These are phyloP conservation scores for Ochetophila trinervis DNA, from an alignment of 306 rosid genomes.

Conservation along the genomic window DNA sequence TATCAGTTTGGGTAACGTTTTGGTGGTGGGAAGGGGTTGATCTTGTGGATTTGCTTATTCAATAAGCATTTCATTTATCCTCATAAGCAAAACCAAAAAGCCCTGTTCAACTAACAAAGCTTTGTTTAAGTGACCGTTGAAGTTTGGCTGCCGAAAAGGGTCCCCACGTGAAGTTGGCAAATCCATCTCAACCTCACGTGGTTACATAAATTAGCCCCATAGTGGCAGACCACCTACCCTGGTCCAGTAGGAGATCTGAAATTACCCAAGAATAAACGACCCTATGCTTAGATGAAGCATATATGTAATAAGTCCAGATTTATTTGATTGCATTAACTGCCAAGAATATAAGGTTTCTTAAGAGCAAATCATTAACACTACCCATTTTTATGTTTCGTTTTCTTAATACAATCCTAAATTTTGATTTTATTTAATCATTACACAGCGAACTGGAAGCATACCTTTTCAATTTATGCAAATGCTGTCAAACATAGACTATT, in stretches of 20 bases:
- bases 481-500: too few species aligned
- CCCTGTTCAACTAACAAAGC: constrained; percentile 27
- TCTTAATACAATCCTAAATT: too few species aligned
- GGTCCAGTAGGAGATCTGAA: constrained; percentile 18
- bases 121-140: constrained; percentile 42
- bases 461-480: too few species aligned
- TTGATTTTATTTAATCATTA: too few species aligned
- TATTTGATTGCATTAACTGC: too few species aligned
- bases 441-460: too few species aligned
- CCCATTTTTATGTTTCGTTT: too few species aligned
- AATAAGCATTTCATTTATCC: constrained; percentile 13
- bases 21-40: constrained; percentile 37
- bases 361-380: too few species aligned
- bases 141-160: constrained; percentile 55
- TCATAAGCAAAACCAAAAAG: constrained; percentile 18
- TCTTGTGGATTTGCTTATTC: constrained; percentile 29
- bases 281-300: too few species aligned
- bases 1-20: constrained; percentile 29
- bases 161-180: background rate
- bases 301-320: too few species aligned
- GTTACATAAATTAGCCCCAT: constrained; percentile 18
- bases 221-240: constrained; percentile 43
- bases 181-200: constrained; percentile 18
- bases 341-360: too few species aligned
- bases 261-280: background rate